Base-by-base conservation (phyloP, 371 early-diverging fungal genomes). In the Circinella minor region DNA sequence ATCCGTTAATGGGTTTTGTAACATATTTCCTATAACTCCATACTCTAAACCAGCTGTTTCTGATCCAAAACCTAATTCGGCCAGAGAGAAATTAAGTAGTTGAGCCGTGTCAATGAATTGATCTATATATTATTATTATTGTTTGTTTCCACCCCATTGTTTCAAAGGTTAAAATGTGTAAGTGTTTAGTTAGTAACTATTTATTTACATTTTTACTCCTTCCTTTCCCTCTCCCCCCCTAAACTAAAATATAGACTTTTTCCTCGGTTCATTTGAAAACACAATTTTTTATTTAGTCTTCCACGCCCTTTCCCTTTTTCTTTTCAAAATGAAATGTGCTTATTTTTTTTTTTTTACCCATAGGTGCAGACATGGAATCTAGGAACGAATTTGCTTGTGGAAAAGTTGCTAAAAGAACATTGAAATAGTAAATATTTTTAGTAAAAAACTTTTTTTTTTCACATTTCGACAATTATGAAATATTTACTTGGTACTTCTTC, bases 11-110 rank as follows among this genome's bases (percentile, higher is more conserved):
- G 75, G 75, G 36, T 70, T 68, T 63, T 77, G 74, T 27, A 74
- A 51, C 83, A 83, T 83, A 59, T 81, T 83, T 3, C 81, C 80
- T 36, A 83, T 60, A 59, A 83, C 73, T 9, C 80, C 78, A 65
- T 83, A 83, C 67, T 83, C 84, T 17, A 83, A 70, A 3, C 84
- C 84, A 36, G 81, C 73, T 37, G 84, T 77, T 70, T 81, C 81
- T 60, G 84, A 81, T 4, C 80, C 80, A 70, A 83, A 83, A 34
- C 80, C 84, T 54, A 81, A 65, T 66, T 81, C 81, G 39, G 73
- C 73, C n/a, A 83, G 55, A 14, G 80, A 75, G 43, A 65, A 65
- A 49, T 49, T 49, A 2, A 65, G 54, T 18, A 65, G 17, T 65
- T 65, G 65, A 7, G 65, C 48, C 17, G 65, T 65, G 65, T 54